Percentiles rank a stretch among this genome's conserved stretches.
Conservation (phyloP, 2,329 filamentous ascomycete species). For the Hortaea sp. region DNA sequence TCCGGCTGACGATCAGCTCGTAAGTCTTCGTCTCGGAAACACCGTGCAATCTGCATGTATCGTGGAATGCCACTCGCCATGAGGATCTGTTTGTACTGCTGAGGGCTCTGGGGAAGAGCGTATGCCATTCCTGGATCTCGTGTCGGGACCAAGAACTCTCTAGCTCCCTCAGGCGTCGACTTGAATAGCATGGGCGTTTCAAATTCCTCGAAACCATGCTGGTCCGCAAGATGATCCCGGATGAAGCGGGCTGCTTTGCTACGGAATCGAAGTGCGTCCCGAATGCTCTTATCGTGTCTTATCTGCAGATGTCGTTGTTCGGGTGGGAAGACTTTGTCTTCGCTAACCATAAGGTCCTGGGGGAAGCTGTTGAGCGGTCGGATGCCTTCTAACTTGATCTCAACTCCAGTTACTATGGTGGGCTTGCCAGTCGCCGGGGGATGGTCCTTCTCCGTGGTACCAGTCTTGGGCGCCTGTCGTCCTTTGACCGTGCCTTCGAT, state of each 20-base stretch:
- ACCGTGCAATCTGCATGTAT: slow-evolving; percentile 90
- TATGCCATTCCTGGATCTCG: slow-evolving; percentile 68
- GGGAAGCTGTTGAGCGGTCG: slow-evolving; percentile 63
- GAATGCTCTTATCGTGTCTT: slow-evolving; percentile 59
- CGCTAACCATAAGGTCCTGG: slow-evolving; percentile 64
- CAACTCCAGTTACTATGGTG: slow-evolving; percentile 29
- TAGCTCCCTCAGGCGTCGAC: slow-evolving; percentile 88
- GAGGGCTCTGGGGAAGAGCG: slow-evolving; percentile 87
- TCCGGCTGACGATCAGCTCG: slow-evolving; percentile 90
- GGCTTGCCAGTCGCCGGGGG: not conserved
- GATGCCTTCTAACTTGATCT: slow-evolving; percentile 54
- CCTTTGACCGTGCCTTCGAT: slow-evolving; percentile 40
- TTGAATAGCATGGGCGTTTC: slow-evolving; percentile 96
- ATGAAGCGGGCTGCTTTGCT: slow-evolving; percentile 47
- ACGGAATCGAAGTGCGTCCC: slow-evolving; percentile 61
- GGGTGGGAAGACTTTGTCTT: slow-evolving; percentile 62
- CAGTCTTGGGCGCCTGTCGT: slow-evolving; percentile 27
- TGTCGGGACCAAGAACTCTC: slow-evolving; percentile 90
- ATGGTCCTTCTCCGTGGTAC: not conserved
- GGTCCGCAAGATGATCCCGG: slow-evolving; percentile 42
- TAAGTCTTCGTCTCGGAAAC: slow-evolving; percentile 90
- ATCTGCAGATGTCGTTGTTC: slow-evolving; percentile 76
- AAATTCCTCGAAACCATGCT: slow-evolving; percentile 60
- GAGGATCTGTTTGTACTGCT: slow-evolving; percentile 96
- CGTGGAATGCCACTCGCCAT: slow-evolving; percentile 78